Conservation (phyloP, 2,329 filamentous ascomycete genomes). For the Fusarium hainanense region DNA sequence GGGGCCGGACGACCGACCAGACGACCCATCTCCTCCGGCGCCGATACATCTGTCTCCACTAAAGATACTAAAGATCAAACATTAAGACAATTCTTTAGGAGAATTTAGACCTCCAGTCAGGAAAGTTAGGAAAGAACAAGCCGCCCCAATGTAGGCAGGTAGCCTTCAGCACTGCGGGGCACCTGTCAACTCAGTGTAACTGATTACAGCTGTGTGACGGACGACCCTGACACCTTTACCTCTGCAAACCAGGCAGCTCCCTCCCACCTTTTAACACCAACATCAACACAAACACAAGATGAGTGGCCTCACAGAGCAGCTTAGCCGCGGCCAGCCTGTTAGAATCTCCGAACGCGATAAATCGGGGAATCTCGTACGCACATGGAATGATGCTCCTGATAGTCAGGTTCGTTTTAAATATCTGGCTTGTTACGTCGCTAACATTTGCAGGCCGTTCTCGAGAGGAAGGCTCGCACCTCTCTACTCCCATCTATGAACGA, state of each 20-base stretch:
- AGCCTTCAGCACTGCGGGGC: conserved; percentile 6
- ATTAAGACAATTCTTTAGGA: neutral
- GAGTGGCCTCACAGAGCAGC: conserved; percentile 39
- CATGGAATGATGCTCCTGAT: conserved; percentile 50
- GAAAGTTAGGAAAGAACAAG: no score
- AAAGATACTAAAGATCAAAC: neutral
- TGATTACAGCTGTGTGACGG: conserved; percentile 1
- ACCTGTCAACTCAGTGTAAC: neutral
- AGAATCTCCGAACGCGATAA: conserved; percentile 54
- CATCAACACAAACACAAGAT: conserved; percentile 14
- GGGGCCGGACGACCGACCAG: conserved; percentile 9
- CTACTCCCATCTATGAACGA: conserved; percentile 46
- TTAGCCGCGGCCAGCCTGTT: conserved; percentile 44
- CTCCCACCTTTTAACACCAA: neutral
- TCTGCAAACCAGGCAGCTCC: neutral
- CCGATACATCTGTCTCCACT: conserved; percentile 4
- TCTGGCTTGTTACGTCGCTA: neutral
- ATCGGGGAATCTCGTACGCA: conserved; percentile 50
- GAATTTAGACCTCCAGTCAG: neutral
- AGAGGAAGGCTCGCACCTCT: conserved; percentile 40
- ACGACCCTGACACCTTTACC: neutral
- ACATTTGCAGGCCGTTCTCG: conserved; percentile 40
- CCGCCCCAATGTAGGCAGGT: no score
- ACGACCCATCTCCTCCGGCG: neutral
- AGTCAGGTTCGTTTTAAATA: conserved; percentile 36